Evolutionary conservation across 306 rosid species (phyloP).

Genomic region (Neltuma alba): DNA sequence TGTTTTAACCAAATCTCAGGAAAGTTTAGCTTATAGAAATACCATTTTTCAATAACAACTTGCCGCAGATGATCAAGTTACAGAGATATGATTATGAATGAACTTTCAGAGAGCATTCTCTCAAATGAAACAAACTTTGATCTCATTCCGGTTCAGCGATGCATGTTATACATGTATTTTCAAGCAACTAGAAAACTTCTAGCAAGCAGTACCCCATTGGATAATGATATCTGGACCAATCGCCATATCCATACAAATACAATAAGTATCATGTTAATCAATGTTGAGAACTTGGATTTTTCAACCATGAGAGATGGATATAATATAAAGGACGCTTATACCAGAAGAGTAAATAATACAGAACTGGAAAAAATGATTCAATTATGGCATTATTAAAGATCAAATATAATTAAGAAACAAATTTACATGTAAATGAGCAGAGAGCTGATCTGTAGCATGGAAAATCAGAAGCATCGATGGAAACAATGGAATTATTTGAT

Average conservation of each 20-base stretch:
- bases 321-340: constrained; percentile 11
- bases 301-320: constrained; percentile 14
- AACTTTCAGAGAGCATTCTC: not conserved
- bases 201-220: constrained; percentile 15
- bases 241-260: not conserved
- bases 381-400: constrained; percentile 16
- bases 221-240: not conserved
- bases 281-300: not conserved
- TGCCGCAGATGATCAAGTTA: constrained; percentile 15
- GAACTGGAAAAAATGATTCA: not conserved
- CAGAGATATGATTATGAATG: constrained; percentile 14
- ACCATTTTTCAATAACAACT: not conserved
- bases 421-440: constrained; percentile 6
- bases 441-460: constrained; percentile 18
- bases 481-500: constrained; percentile 16
- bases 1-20: not conserved
- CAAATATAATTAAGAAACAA: constrained; percentile 26
- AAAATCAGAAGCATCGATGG: constrained; percentile 23
- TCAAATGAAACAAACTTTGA: not conserved
- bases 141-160: constrained; percentile 6
- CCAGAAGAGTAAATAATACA: constrained; percentile 15
- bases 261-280: not conserved
- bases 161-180: constrained; percentile 17
- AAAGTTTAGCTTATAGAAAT: not conserved
- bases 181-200: constrained; percentile 14